A percentile compares a stretch with the other conserved stretches of the same genome.
Conservation (phyloP, 352 stramenopile genomes). For the Plasmopara viticola region DNA sequence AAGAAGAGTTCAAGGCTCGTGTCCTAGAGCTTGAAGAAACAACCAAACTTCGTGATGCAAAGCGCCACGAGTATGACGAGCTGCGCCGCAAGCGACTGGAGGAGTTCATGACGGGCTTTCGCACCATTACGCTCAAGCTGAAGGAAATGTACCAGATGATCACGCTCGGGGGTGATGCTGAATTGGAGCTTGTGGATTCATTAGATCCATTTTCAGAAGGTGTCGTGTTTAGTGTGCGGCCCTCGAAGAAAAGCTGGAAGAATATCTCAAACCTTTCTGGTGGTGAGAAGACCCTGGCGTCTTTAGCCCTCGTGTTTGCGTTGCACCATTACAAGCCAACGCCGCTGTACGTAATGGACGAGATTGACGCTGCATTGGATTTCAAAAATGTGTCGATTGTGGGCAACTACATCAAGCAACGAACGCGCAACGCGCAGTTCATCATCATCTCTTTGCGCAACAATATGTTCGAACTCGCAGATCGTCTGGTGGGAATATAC, state of each 20-base stretch:
- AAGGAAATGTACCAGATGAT: constrained; percentile 99
- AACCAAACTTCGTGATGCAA: constrained; percentile 88
- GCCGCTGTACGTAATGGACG: constrained; percentile 98
- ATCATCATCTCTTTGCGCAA: constrained; percentile 99
- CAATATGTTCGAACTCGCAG: constrained; percentile 99
- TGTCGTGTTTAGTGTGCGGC: constrained; percentile 98
- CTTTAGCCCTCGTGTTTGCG: constrained; percentile 98
- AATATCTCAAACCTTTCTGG: constrained; percentile 99
- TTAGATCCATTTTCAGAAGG: constrained; percentile 99
- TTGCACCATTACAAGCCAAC: constrained; percentile 99
- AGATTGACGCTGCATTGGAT: constrained; percentile 92
- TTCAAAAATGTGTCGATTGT: constrained; percentile 99
- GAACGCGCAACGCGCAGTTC: constrained; percentile 99
- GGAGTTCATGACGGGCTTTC: constrained; percentile 99
- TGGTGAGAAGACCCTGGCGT: constrained; percentile 98
- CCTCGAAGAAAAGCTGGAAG: constrained; percentile 99
- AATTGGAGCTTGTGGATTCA: constrained; percentile 98
- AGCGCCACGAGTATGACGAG: constrained; percentile 94
- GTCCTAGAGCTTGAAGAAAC: constrained; percentile 93
- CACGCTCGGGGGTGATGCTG: constrained; percentile 94
- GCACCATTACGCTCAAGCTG: constrained; percentile 97
- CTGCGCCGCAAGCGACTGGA: constrained; percentile 94
- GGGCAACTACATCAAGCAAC: constrained; percentile 99
- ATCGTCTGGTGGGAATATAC: constrained; percentile 99
- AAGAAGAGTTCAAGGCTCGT: constrained; percentile 91